phyloP scores from a whole-genome alignment of 2,329 filamentous ascomycete species.

The Colletotrichum spaethianum region DNA sequence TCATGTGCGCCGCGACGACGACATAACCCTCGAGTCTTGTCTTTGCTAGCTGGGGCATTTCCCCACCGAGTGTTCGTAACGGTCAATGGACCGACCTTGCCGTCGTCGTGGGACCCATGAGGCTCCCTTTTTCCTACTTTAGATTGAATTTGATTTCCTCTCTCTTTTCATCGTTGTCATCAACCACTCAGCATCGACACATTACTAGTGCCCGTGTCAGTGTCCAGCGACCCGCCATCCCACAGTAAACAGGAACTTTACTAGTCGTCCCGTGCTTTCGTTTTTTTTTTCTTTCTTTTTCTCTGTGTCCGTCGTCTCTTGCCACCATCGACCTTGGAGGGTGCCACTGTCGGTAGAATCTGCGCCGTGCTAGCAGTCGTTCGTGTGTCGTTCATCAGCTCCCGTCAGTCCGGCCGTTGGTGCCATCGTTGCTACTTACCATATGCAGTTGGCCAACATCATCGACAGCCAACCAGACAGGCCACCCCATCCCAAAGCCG shows the following conservation, averaged over 20 bases:
- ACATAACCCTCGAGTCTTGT: too few species aligned
- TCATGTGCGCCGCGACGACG: background rate
- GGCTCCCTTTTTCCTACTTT: conserved; percentile 15
- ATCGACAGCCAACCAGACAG: conserved; percentile 4
- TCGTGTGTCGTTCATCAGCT: background rate
- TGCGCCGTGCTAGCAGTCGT: background rate
- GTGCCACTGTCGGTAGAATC: background rate
- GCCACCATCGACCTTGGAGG: too few species aligned
- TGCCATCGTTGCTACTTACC: background rate
- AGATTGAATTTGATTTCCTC: background rate
- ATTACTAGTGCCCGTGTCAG: conserved; percentile 40
- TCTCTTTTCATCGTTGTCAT: background rate
- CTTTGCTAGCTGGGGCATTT: background rate
- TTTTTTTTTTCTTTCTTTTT: background rate
- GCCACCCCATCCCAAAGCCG: conserved; percentile 22
- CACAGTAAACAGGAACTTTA: background rate
- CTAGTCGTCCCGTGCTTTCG: background rate
- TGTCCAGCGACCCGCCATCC: background rate
- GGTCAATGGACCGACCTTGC: background rate
- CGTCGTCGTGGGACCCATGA: conserved; percentile 18
- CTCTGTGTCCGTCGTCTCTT: background rate
- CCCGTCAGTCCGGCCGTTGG: conserved; percentile 31
- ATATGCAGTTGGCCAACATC: background rate
- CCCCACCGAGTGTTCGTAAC: background rate
- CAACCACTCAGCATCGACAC: conserved; percentile 33